Evolutionary conservation across 2,329 filamentous ascomycete genomes (phyloP), one percentile per base, ranked within the genome.

Genomic region (Cladophialophora yegresii): DNA sequence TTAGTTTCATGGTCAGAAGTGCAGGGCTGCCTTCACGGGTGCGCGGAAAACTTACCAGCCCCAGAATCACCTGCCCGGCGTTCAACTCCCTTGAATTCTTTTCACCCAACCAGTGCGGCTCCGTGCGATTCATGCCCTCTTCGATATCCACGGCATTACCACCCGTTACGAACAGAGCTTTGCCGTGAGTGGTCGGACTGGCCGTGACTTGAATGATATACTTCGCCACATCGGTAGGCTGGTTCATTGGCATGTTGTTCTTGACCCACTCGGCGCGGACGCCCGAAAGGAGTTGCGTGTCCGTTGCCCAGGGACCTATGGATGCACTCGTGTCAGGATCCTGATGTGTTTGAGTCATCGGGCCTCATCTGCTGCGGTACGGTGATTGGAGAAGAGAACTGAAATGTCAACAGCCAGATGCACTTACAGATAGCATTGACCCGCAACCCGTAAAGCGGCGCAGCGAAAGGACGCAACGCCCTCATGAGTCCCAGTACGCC

Each of bases 401-500:
- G 6, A 28, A 28, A 6, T 28, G 26, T 6, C 26, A 28, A 47
- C 12, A 58, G 54, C 12, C n/a, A 36, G 54, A 32, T n/a, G 32
- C 30, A 58, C 65, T 16, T 63, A 67, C 78, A 80, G 28, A 82
- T 73, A 0, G 77, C 77, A 63, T 81, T 82, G 40, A 79, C 77
- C 9, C 80, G 74, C 43, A 81, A 73, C 26, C 75, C 73, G 40
- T 76, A 75, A 47, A 77, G 72, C 22, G 74, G 71, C 1, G 76
- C 74, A 36, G 74, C 66, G 64, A 74, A 79, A 59, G 69, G 71
- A 33, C 79, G 73, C 43, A 84, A 71, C 9, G 79, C 75, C 23
- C 82, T 75, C 79, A 83, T 81, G 10, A 83, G 72, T 0, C 82
- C 82, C 36, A 82, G 73, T 0, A 84, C 77, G 22, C 80, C 82